These are phyloP conservation scores for Nicotiana rustica DNA, from an alignment of 305 asterid species.

Conservation along the genomic window DNA sequence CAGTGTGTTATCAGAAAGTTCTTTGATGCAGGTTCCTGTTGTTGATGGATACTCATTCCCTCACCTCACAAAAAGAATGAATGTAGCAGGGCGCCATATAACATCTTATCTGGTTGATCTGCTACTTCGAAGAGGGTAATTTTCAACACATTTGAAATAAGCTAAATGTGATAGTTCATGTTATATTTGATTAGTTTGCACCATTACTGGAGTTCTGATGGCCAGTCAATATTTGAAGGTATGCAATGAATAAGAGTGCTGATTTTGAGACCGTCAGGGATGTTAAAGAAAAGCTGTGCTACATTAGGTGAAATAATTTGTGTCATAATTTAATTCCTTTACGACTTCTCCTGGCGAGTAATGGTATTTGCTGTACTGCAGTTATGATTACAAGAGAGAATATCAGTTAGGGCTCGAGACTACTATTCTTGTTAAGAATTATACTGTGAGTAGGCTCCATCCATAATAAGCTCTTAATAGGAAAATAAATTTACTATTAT, in stretches of 20 bases:
- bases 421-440: slow-evolving; percentile 89
- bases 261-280: slow-evolving; percentile 96
- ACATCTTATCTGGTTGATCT: slow-evolving; percentile 96
- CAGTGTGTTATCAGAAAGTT: slow-evolving; percentile 31
- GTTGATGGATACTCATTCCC: slow-evolving; percentile 99
- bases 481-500: slow-evolving; percentile 17
- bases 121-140: slow-evolving; percentile 91
- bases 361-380: slow-evolving; percentile 42
- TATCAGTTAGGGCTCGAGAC: slow-evolving; percentile 98
- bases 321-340: slow-evolving; percentile 28
- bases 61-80: slow-evolving; percentile 97
- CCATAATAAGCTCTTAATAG: slow-evolving; percentile 30
- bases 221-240: slow-evolving; percentile 55
- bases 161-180: slow-evolving; percentile 23
- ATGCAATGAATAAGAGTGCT: slow-evolving; percentile 87
- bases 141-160: slow-evolving; percentile 37
- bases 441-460: slow-evolving; percentile 75
- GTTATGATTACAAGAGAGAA: slow-evolving; percentile 98
- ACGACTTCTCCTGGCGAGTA: slow-evolving; percentile 34
- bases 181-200: not conserved
- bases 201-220: slow-evolving; percentile 25
- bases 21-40: slow-evolving; percentile 79
- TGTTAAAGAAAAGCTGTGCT: slow-evolving; percentile 97
- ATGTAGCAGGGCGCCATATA: slow-evolving; percentile 93
- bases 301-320: slow-evolving; percentile 68